A percentile compares a stretch with the other conserved stretches of the same genome.
Evolutionary conservation across 306 rosid species (phyloP).

Genomic region (Trichosanthes cucumerina): DNA sequence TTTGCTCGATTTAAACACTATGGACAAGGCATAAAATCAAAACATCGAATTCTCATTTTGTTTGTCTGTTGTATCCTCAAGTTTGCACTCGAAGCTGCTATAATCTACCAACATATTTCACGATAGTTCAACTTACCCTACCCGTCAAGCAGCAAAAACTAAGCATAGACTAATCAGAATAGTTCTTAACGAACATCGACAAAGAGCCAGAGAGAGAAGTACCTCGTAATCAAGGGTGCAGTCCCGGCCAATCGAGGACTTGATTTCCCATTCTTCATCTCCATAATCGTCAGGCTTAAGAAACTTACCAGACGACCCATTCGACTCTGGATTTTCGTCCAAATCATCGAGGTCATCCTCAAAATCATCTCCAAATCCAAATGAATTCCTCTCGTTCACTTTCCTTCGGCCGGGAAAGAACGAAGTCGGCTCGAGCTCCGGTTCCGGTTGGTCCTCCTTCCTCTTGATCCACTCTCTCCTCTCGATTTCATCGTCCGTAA

Average conservation of each 20-base stretch:
- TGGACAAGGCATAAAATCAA: background rate
- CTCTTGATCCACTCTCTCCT: constrained; percentile 31
- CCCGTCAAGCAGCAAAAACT: background rate
- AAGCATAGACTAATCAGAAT: background rate
- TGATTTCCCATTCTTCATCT: constrained; percentile 78
- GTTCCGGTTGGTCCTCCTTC: constrained; percentile 27
- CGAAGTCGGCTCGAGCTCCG: constrained; percentile 17
- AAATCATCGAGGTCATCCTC: constrained; percentile 36
- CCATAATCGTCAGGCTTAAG: constrained; percentile 53
- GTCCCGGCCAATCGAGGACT: constrained; percentile 68
- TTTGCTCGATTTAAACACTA: background rate
- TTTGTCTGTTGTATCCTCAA: background rate
- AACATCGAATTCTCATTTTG: background rate
- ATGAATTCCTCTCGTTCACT: background rate
- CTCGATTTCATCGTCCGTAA: constrained; percentile 60
- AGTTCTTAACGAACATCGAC: background rate
- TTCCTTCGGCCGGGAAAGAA: background rate
- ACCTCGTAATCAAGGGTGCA: constrained; percentile 86
- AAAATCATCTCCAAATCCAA: background rate
- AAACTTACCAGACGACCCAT: constrained; percentile 4
- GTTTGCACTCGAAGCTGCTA: background rate
- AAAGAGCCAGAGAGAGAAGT: background rate
- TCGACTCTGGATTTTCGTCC: constrained; percentile 14
- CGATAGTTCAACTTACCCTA: background rate
- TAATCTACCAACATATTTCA: background rate